A percentile compares a stretch with the other conserved stretches of the same genome.
Conservation (phyloP, 805 yeast genomes). For the Candida maesae region DNA sequence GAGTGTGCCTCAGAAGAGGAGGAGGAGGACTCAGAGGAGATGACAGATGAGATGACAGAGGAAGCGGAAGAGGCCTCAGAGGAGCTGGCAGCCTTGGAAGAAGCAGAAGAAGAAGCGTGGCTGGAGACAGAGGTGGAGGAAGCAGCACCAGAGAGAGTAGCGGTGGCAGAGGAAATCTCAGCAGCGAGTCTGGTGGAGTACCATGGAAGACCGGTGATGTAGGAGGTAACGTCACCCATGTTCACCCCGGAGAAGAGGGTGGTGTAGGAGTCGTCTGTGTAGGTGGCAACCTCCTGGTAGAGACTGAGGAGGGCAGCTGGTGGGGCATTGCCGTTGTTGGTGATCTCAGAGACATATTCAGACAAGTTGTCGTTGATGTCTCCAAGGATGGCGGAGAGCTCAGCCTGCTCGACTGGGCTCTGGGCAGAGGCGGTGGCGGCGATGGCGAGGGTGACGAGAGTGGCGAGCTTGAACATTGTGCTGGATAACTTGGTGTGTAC, state of each 20-base stretch:
- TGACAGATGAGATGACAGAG: slow-evolving; percentile 1
- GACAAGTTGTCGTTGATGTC: slow-evolving; percentile 18
- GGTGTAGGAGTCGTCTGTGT: slow-evolving; percentile 33
- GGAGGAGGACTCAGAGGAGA: slow-evolving; percentile 3
- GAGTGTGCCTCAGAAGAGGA: slow-evolving; percentile 8
- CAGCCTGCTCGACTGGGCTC: neutral
- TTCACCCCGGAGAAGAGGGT: slow-evolving; percentile 28
- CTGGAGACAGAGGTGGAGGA: slow-evolving; percentile 9
- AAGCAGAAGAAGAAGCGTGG: slow-evolving; percentile 5
- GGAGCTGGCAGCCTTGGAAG: slow-evolving; percentile 8
- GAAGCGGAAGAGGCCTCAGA: slow-evolving; percentile 12
- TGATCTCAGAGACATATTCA: slow-evolving; percentile 22
- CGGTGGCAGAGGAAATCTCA: slow-evolving; percentile 7
- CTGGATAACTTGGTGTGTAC: too few species aligned
- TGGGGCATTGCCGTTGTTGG: slow-evolving; percentile 19
- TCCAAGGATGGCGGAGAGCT: slow-evolving; percentile 9
- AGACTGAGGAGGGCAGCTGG: slow-evolving; percentile 29
- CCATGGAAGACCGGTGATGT: slow-evolving; percentile 33
- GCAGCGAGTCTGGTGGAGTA: slow-evolving; percentile 21
- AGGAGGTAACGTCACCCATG: slow-evolving; percentile 22
- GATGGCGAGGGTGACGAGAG: neutral
- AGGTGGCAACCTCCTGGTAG: slow-evolving; percentile 28
- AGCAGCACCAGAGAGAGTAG: slow-evolving; percentile 7
- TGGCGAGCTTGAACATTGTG: neutral
- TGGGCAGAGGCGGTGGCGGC: neutral